A percentile compares a stretch with the other conserved stretches of the same genome.
These are phyloP conservation scores for Boletus tomentosulus DNA, from an alignment of 768 basidiomycete species.

Conservation along the genomic window DNA sequence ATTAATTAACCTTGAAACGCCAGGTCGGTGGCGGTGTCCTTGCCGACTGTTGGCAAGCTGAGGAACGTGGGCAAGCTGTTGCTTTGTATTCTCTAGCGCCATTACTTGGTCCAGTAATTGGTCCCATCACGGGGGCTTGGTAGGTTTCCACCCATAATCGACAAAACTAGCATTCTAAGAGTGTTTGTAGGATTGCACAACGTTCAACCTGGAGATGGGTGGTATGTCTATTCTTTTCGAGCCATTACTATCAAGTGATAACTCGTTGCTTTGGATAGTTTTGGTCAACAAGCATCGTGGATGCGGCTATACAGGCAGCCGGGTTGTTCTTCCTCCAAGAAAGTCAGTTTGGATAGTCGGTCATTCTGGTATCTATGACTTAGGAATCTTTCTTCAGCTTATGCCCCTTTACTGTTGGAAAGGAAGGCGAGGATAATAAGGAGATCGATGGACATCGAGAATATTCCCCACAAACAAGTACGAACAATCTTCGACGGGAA, in stretches of 20 bases:
- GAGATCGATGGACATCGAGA: slow-evolving; percentile 46
- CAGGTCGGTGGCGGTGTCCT: slow-evolving; percentile 65
- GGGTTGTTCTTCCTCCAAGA: slow-evolving; percentile 60
- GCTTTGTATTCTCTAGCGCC: slow-evolving; percentile 65
- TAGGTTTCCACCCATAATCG: slow-evolving; percentile 13
- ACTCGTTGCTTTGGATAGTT: slow-evolving; percentile 36
- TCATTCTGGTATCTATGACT: slow-evolving; percentile 7
- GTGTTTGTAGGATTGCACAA: slow-evolving; percentile 45
- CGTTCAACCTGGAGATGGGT: slow-evolving; percentile 72
- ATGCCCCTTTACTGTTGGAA: slow-evolving; percentile 35
- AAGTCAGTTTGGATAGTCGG: slow-evolving; percentile 38
- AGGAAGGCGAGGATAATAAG: slow-evolving; percentile 48
- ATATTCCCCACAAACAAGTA: slow-evolving; percentile 35
- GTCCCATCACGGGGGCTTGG: slow-evolving; percentile 62
- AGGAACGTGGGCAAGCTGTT: slow-evolving; percentile 61
- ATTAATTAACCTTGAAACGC: not conserved
- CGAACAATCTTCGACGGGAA: slow-evolving; percentile 44
- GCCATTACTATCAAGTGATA: not conserved
- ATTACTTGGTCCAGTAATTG: slow-evolving; percentile 60
- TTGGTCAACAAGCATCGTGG: slow-evolving; percentile 61
- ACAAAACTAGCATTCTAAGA: not conserved
- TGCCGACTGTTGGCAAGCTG: slow-evolving; percentile 56
- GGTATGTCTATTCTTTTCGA: slow-evolving; percentile 30
- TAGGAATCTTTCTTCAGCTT: slow-evolving; percentile 20
- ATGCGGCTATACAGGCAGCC: slow-evolving; percentile 47